Base-by-base conservation (phyloP, 345 rosid species). In the Lepidium didymum region DNA sequence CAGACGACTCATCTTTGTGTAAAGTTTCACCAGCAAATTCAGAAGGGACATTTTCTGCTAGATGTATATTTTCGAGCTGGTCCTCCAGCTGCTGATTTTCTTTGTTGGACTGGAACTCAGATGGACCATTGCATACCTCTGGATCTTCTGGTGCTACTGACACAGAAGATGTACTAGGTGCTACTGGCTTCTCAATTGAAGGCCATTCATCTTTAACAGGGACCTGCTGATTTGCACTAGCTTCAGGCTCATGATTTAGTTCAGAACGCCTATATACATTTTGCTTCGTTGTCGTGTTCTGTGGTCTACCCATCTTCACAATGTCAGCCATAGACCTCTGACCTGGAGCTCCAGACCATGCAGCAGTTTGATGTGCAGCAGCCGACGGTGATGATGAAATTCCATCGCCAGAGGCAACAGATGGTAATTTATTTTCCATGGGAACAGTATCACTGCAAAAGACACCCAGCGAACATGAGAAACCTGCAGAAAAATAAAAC, bases 241-340 rank as follows among this genome's bases (percentile, higher is more conserved):
- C 52, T 67, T 72, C 83, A 44, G 72, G 78, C 31, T 85, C 91
- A 29, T 58, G 38, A 62, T 67, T 73, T 40, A 70, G 59, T 21
- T 80, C 89, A 68, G 84, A 56, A 19, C 16, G 53, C 59, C 46
- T 54, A 46, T 45, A 42, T 60, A 54, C 69, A 74, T 61, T 68
- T 40, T 45, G 53, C 18, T 74, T 60, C 3, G 19, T 46, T 37
- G 80, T 68, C 81, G 84, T 89, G 73, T 73, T 79, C 38, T 84
- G 90, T 15, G 96, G 96, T 85, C 82, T 83, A 67, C 99, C 97
- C 99, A 84, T 87, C 84, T 89, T 94, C 75, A 94, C 99, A 75
- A 95, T 82, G 72, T 91, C 97, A 64, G 97, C 97, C 99, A 95
- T 86, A 19, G 97, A 91, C 68, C 76, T 82, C 77, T 95, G 93